phyloP scores from a whole-genome alignment of 1,284 basidiomycete genomes.

The Marasmius oreades region DNA sequence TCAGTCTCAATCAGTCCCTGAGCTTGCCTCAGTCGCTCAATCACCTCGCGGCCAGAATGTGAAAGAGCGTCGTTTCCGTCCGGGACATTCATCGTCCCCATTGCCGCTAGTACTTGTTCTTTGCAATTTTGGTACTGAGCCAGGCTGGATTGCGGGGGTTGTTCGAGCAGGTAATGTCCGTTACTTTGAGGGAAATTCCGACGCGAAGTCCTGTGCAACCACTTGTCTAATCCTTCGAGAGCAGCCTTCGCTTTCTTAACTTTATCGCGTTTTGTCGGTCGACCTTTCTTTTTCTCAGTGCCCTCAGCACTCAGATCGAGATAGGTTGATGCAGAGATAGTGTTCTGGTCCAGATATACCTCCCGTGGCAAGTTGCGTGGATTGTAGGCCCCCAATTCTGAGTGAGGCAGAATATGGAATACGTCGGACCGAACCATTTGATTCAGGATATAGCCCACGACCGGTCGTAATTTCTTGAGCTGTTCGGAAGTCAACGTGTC shows the following conservation, averaged over 20 bases:
- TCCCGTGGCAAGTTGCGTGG: conserved; percentile 66
- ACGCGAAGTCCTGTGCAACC: conserved; percentile 40
- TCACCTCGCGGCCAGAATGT: conserved; percentile 44
- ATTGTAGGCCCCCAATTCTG: conserved; percentile 47
- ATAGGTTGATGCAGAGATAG: not conserved
- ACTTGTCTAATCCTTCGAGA: conserved; percentile 45
- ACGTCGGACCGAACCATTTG: conserved; percentile 41
- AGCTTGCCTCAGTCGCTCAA: conserved; percentile 49
- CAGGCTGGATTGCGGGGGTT: conserved; percentile 28
- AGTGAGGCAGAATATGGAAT: conserved; percentile 58
- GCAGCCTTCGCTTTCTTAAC: conserved; percentile 50
- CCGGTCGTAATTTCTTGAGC: conserved; percentile 43
- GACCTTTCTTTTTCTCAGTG: conserved; percentile 50
- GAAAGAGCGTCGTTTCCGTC: conserved; percentile 29
- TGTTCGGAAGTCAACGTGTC: conserved; percentile 33
- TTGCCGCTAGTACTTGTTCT: conserved; percentile 32
- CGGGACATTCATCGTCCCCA: conserved; percentile 18
- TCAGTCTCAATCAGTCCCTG: conserved; percentile 28
- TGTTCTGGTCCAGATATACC: conserved; percentile 37
- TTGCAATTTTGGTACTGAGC: conserved; percentile 40
- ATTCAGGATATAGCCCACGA: conserved; percentile 44
- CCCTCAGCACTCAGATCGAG: conserved; percentile 10
- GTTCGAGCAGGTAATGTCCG: conserved; percentile 32
- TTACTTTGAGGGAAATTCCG: conserved; percentile 18
- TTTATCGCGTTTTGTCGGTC: conserved; percentile 62